phyloP scores from a whole-genome alignment of 345 rosid genomes.

The Salix koriyanagi region DNA sequence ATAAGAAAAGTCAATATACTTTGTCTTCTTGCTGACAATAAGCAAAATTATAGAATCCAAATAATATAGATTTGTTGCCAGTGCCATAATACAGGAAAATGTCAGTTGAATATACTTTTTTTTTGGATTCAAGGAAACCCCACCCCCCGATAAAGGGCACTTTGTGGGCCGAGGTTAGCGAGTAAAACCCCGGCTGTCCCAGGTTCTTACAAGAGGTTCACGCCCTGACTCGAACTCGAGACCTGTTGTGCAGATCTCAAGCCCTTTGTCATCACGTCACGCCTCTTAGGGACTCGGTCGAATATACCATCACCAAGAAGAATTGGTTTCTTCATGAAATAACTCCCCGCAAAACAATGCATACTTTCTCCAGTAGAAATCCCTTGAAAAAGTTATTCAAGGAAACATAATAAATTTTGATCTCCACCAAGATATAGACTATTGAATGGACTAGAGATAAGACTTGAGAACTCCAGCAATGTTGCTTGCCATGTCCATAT shows the following conservation, averaged over 20 bases:
- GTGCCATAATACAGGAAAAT: slow-evolving; percentile 33
- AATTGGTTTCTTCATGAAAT: slow-evolving; percentile 27
- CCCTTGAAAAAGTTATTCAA: slow-evolving; percentile 23
- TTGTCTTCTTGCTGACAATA: slow-evolving; percentile 42
- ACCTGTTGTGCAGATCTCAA: too few relatives aligned
- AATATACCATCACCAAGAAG: slow-evolving; percentile 16
- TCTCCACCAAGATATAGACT: slow-evolving; percentile 22
- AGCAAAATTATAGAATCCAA: slow-evolving; percentile 27
- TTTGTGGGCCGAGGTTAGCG: too few relatives aligned
- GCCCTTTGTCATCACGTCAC: too few relatives aligned
- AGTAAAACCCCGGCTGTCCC: too few relatives aligned
- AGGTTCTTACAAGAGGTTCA: too few relatives aligned
- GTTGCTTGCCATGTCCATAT: slow-evolving; percentile 28
- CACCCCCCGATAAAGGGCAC: too few relatives aligned
- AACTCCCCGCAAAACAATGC: slow-evolving; percentile 24
- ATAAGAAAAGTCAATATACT: slow-evolving; percentile 32
- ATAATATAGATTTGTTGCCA: slow-evolving; percentile 25
- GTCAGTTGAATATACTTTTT: not conserved
- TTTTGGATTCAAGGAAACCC: too few relatives aligned
- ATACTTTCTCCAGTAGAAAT: slow-evolving; percentile 35
- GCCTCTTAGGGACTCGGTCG: not conserved
- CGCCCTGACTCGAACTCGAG: too few relatives aligned
- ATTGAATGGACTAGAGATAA: slow-evolving; percentile 24
- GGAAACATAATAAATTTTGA: slow-evolving; percentile 25
- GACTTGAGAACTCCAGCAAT: slow-evolving; percentile 28